Base-by-base conservation (phyloP, 2,329 filamentous ascomycete species). In the Fusarium sp. region DNA sequence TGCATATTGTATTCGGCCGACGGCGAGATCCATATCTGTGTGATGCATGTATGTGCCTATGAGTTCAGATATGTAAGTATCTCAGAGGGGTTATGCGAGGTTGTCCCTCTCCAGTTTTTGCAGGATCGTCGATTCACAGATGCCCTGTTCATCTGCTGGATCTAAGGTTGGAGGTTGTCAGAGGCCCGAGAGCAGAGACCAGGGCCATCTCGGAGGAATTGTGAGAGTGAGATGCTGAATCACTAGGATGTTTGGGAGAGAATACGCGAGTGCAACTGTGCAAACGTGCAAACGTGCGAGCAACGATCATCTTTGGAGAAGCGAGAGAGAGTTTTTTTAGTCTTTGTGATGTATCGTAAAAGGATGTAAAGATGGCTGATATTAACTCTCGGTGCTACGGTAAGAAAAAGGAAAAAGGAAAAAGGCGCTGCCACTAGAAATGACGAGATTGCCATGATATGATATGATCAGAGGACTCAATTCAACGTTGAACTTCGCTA, bases 201-300 rank as follows among this genome's bases (percentile, higher is more conserved):
- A 67, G 46, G 64, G 25, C 31, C 29, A 22, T 33, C 29, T 53
- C 18, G 58, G 63, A 52, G 46, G 47, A 60, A 60, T 54, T 18
- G 31, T 7, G 49, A 52, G 22, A 10, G n/a, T 7, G 4, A 35
- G 25, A 55, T 41, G 52, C 52, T 62, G 52, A 46, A 39, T 35
- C 33, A 45, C 44, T 29, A 29, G 63, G 60, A 65, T 58, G 38
- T 35, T 49, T 54, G 25, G n/a, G 9, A 25, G 22, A n/a, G 22
- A 52, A 59, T 35, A 67, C 46, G 62, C 64, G 62, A 67, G 50
- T 64, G 65, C 33, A 64, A 68, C 65, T 52, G 25, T 64, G 44
- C 42, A 39, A 35, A 36, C 22, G 25, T 64, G 44, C 42, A 39
- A 35, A 36, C 22, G 45, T 62, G 42, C 29, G 39, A 35, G 22